These are phyloP conservation scores for Ogataea hybrid DNA, from an alignment of 1,139 yeast genomes.

Conservation along the genomic window DNA sequence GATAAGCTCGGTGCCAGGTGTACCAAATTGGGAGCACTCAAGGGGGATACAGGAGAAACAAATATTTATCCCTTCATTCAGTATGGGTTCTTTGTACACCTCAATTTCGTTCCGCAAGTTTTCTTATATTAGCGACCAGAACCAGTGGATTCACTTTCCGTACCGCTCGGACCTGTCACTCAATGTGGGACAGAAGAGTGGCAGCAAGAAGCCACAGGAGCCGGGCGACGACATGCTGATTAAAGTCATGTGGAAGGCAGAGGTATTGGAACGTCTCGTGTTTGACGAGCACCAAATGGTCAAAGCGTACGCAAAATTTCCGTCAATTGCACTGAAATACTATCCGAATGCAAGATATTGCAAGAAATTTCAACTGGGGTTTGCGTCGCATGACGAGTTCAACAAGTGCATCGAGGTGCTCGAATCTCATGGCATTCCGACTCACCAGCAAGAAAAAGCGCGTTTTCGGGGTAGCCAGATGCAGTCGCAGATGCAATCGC, in stretches of 20 bases:
- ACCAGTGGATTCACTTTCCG: slow-evolving; percentile 28
- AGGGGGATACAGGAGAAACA: background rate
- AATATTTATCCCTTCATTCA: background rate
- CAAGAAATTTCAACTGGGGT: slow-evolving; percentile 22
- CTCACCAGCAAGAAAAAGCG: slow-evolving; percentile 11
- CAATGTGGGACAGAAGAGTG: slow-evolving; percentile 15
- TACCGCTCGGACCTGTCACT: slow-evolving; percentile 24
- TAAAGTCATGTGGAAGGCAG: slow-evolving; percentile 25
- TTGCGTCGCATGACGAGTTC: slow-evolving; percentile 14
- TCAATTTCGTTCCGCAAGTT: slow-evolving; percentile 20
- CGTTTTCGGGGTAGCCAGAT: slow-evolving; percentile 2
- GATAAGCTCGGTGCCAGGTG: slow-evolving; percentile 8
- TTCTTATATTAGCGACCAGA: slow-evolving; percentile 17
- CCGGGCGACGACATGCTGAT: slow-evolving; percentile 9
- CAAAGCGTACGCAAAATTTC: slow-evolving; percentile 23
- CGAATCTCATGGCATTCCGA: slow-evolving; percentile 13
- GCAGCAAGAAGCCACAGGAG: background rate
- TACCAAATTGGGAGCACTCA: background rate
- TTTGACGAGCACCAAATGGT: slow-evolving; percentile 15
- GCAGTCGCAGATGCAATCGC: background rate
- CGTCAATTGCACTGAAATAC: slow-evolving; percentile 26
- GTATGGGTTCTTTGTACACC: slow-evolving; percentile 5
- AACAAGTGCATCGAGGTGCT: slow-evolving; percentile 15
- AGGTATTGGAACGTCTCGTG: slow-evolving; percentile 22
- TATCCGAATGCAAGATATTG: slow-evolving; percentile 11